phyloP scores from a whole-genome alignment of 257 asterid species.

The Plantago major region DNA sequence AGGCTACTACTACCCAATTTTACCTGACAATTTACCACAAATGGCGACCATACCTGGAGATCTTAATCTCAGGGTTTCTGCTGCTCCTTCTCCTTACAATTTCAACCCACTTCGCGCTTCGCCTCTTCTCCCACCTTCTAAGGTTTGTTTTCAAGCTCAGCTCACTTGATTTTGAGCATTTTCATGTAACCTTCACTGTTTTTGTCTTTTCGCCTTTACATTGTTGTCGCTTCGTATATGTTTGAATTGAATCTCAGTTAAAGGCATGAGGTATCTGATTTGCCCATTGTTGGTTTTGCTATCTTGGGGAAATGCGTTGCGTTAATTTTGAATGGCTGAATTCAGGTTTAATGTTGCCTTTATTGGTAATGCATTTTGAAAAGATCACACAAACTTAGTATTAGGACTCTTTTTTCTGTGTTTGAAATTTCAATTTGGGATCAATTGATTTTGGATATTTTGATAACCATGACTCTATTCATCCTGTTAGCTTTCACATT shows the following conservation, averaged over 20 bases:
- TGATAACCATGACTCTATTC: no score
- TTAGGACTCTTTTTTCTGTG: no score
- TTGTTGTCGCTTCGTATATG: background rate
- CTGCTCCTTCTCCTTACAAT: constrained; percentile 51
- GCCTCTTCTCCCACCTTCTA: constrained; percentile 44
- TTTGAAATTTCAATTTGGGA: no score
- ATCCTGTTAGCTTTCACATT: no score
- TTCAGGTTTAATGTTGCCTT: background rate
- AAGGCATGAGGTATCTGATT: background rate
- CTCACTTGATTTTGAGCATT: background rate
- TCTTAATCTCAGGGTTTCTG: constrained; percentile 71
- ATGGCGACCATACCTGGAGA: constrained; percentile 64
- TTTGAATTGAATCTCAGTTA: background rate
- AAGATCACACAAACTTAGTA: no score
- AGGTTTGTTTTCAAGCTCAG: constrained; percentile 36
- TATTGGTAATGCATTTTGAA: background rate
- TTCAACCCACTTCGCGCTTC: constrained; percentile 49
- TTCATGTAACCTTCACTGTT: background rate
- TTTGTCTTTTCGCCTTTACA: background rate
- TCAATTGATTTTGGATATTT: no score
- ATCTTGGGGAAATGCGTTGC: no score
- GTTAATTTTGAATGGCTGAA: background rate
- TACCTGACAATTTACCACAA: background rate
- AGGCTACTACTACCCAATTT: no score
- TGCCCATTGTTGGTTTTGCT: background rate